Evolutionary conservation across 257 asterid species (phyloP).

Genomic region (Ophiorrhiza pumila): DNA sequence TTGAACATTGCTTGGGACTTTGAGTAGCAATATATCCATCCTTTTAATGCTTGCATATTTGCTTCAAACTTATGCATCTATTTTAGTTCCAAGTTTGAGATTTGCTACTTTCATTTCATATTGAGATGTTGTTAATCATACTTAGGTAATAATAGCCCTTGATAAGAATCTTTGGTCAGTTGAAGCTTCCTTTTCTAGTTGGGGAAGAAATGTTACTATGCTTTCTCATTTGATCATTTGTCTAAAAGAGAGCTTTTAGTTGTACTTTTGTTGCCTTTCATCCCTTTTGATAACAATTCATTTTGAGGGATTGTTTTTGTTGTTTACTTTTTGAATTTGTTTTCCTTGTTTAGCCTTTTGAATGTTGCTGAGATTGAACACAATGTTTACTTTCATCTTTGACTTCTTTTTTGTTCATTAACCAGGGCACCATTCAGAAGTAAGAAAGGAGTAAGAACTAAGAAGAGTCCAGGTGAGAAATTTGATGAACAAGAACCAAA

Average conservation of each 20-base stretch:
- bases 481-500: too few species aligned
- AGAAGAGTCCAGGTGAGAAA: conserved; percentile 53
- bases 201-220: too few species aligned
- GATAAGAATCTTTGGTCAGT: not conserved
- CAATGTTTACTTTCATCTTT: conserved; percentile 6
- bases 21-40: not conserved
- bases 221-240: too few species aligned
- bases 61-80: not conserved
- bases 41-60: not conserved
- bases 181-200: not conserved
- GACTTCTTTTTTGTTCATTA: conserved; percentile 1
- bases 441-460: conserved; percentile 28
- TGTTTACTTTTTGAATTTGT: too few species aligned
- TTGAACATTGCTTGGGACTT: not conserved
- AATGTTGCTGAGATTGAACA: too few species aligned
- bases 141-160: not conserved
- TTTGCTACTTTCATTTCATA: not conserved
- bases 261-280: not conserved
- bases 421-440: conserved; percentile 54
- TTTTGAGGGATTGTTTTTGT: too few species aligned
- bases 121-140: not conserved
- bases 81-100: not conserved
- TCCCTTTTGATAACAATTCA: not conserved
- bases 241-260: too few species aligned
- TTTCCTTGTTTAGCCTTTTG: not conserved